phyloP scores from a whole-genome alignment of 305 asterid species.

The Plantago rigida region DNA sequence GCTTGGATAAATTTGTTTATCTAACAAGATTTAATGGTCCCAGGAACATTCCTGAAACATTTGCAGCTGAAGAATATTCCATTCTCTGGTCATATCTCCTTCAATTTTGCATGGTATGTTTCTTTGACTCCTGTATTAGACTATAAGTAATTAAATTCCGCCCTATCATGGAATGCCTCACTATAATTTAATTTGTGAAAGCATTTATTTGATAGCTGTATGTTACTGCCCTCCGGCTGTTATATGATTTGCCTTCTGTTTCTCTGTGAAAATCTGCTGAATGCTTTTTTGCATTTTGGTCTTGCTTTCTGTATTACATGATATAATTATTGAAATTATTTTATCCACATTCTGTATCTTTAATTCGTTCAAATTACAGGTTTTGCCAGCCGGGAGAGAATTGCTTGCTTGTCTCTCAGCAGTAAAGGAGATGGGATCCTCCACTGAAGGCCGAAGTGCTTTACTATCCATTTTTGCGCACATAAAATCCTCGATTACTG shows the following conservation, averaged over 20 bases:
- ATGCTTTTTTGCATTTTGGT: not conserved
- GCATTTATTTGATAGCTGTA: too few relatives aligned
- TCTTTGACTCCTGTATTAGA: conserved; percentile 1
- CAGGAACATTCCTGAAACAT: conserved; percentile 45
- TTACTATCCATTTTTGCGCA: conserved; percentile 42
- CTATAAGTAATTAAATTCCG: conserved; percentile 15
- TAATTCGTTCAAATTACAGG: conserved; percentile 36
- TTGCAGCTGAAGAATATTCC: conserved; percentile 51
- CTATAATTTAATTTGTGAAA: too few relatives aligned
- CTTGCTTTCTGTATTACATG: conserved; percentile 13
- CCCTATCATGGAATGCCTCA: not conserved
- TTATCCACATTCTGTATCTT: conserved; percentile 8
- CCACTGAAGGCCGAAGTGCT: conserved; percentile 52
- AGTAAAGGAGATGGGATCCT: conserved; percentile 59
- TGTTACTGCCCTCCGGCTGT: too few relatives aligned
- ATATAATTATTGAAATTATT: conserved; percentile 8
- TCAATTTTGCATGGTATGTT: conserved; percentile 47
- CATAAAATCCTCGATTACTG: conserved; percentile 34
- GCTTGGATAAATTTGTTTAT: conserved; percentile 14
- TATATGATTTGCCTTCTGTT: too few relatives aligned
- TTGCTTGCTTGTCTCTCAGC: conserved; percentile 53
- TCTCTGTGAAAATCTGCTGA: too few relatives aligned
- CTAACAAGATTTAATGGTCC: conserved; percentile 22
- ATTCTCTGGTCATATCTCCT: conserved; percentile 47
- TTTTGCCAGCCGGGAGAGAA: conserved; percentile 72